These are phyloP conservation scores for Syzygium aromaticum DNA, from an alignment of 345 rosid genomes.

Conservation along the genomic window DNA sequence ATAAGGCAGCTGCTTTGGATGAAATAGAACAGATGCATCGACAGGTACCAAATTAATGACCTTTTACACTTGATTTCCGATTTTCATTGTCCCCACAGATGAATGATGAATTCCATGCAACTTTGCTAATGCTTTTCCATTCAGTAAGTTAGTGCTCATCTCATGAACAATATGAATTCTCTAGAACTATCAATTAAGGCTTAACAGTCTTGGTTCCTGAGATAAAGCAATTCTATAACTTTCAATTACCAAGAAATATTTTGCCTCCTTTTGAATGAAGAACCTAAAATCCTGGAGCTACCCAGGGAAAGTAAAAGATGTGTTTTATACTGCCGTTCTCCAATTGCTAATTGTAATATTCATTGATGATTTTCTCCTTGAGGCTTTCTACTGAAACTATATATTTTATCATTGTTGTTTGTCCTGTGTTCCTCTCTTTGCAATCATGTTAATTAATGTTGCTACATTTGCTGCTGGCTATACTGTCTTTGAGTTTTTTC, in stretches of 20 bases:
- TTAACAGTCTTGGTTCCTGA: not conserved
- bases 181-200: not conserved
- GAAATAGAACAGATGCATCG: constrained; percentile 89
- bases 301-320: not conserved
- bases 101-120: not conserved
- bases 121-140: not conserved
- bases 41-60: constrained; percentile 43
- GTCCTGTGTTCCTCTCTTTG: not conserved
- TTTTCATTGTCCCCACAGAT: not conserved
- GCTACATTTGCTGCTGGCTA: not conserved
- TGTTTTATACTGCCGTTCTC: not conserved
- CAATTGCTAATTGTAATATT: not conserved
- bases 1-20: constrained; percentile 77
- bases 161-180: not conserved
- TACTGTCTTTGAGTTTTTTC: not conserved
- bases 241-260: not conserved
- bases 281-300: not conserved
- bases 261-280: not conserved
- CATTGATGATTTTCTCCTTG: not conserved
- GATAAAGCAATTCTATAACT: not conserved
- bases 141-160: not conserved
- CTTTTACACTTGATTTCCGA: not conserved
- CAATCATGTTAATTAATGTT: not conserved
- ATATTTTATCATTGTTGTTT: not conserved
- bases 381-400: not conserved